Base-by-base conservation (phyloP, 768 basidiomycete species). In the Trametes elegans region DNA sequence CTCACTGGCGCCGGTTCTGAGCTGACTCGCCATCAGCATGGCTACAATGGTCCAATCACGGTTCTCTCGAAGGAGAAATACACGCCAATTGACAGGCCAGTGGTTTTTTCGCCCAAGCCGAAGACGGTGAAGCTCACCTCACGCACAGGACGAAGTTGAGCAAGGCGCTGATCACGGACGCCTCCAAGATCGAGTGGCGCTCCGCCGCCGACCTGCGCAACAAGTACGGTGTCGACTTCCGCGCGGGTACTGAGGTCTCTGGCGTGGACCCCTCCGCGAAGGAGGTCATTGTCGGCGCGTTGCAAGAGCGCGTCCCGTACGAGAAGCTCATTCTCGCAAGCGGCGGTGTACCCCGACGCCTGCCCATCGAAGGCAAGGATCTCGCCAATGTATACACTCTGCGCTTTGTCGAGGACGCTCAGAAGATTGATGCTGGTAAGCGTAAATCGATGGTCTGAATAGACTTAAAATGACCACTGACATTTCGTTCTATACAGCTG, bases 61-160 rank as follows among this genome's bases (percentile, higher is more conserved):
- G 72, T 96, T 48, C 69, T 95, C 23, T 82, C 87, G n/a, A 84
- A 85, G 64, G 94, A 97, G 71, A 70, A 75, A 1, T 75, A 93
- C 68, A 76, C 85, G 9, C 93, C 94, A 2, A 88, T 95, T 57
- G 94, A 97, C 71, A 79, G 93, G 90, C 84, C 51, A 23, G 28
- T 5, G 3, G 64, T 57, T 26, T 54, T 21, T 14, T n/a, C 7
- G 16, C 13, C n/a, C 9, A 35, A 13, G 3, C 4, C n/a, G 13
- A 11, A 3, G 9, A n/a, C 34, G 11, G 11, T 10, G 9, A 3
- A 5, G 19, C 14, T 23, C 19, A 19, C 9, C 7, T 6, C 8
- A 11, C 13, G 21, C 7, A 11, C 59, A 90, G 91, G 56, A 94
- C 94, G 38, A 95, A 90, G 72, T 76, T 96, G 50, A 92, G 90